phyloP scores from a whole-genome alignment of 768 basidiomycete genomes.

The Polyporus arcularius region DNA sequence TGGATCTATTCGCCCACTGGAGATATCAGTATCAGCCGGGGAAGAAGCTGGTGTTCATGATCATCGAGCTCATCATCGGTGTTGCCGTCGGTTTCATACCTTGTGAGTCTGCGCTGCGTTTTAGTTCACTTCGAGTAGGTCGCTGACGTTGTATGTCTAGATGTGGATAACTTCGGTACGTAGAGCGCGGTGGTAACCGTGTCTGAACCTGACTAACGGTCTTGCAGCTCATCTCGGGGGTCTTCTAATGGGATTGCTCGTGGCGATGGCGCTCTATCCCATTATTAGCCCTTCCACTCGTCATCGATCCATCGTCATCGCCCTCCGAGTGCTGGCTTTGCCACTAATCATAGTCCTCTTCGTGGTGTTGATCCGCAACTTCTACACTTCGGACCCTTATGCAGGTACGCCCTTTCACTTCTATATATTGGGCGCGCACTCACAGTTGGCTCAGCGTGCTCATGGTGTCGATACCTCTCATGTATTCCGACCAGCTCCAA shows the following conservation, averaged over 20 bases:
- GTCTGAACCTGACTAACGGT: conserved; percentile 3
- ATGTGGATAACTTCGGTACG: conserved; percentile 82
- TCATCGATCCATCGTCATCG: conserved; percentile 73
- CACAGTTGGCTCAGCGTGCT: conserved; percentile 57
- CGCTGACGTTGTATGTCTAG: conserved; percentile 35
- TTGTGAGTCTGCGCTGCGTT: conserved; percentile 46
- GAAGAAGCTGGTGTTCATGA: conserved; percentile 81
- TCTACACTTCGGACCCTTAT: conserved; percentile 86
- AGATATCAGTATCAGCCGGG: conserved; percentile 81
- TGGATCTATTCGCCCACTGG: conserved; percentile 94
- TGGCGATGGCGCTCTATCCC: conserved; percentile 85
- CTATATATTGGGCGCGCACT: not conserved
- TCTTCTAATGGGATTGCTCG: conserved; percentile 80
- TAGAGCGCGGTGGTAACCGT: conserved; percentile 35
- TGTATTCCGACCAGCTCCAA: conserved; percentile 82
- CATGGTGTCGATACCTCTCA: conserved; percentile 87
- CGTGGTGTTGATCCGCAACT: conserved; percentile 82
- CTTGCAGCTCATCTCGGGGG: conserved; percentile 83
- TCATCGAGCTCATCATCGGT: conserved; percentile 84
- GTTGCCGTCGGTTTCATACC: conserved; percentile 84
- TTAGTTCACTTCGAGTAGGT: not conserved
- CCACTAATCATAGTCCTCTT: conserved; percentile 79
- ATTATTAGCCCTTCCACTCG: conserved; percentile 80
- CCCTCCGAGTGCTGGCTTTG: conserved; percentile 69
- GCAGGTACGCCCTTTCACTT: conserved; percentile 53